Evolutionary conservation across 2,329 filamentous ascomycete species (phyloP), one percentile per base, ranked within the genome.

Genomic region (Madurella fahalii): DNA sequence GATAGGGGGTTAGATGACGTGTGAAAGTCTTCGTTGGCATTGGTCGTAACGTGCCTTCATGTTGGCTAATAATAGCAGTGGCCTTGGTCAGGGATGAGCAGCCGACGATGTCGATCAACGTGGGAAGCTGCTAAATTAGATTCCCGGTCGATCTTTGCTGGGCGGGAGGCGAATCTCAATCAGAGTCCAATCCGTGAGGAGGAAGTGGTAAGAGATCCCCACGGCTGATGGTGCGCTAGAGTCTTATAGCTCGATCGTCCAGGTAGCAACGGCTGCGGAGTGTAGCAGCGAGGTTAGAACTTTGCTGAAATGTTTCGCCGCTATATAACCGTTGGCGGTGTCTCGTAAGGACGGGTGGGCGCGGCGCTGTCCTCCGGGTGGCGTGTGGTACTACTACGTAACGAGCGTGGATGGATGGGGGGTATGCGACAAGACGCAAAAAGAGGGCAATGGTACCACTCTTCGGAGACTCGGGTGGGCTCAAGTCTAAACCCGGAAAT

Each of bases 41-140:
- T 5, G 4, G 13, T 15, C 34, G 13, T 11, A 9, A 47, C 30
- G 16, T 50, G 47, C 57, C 57, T 59, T 59, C 57, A 59, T 59
- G 12, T 42, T 57, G 48, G 13, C 9, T 48, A 17, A 16, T 52
- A 30, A 18, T 25, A 25, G 25, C 7, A 25, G 25, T 7, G 25
- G 25, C 3, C 25, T 25, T 25, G 25, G 25, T 25, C 25, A 31
- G 18, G 15, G 25, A 40, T 50, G 30, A 15, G 25, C 25, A 25
- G 25, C 25, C 7, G 25, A 25, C n/a, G 15, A 31, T 37, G 37
- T 25, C 43, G 47, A 40, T 40, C 25, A 25, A 7, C 25, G 25
- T 25, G 25, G 25, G 3, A 25, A 25, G 25, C 3, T 4, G 25
- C 25, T 25, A 25, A 25, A 25, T 25, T 3, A 7, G 25, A 25